These are phyloP conservation scores for Chlorophyllum brunneum DNA, from an alignment of 768 basidiomycete species.

Conservation along the genomic window DNA sequence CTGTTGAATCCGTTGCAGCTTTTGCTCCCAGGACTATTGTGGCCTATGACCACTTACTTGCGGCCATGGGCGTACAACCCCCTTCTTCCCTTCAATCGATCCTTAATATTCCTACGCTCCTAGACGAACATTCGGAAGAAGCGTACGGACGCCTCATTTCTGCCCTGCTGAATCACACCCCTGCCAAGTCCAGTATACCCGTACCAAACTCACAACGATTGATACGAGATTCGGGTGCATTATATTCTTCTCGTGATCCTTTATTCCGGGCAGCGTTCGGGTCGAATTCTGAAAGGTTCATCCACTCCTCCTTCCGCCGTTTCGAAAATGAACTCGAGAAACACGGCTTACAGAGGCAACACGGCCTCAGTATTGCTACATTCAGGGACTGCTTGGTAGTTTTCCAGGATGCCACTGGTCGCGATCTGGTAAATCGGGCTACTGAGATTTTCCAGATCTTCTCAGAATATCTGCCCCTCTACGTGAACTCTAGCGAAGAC, in stretches of 20 bases:
- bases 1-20: background rate
- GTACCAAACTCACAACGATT: constrained; percentile 29
- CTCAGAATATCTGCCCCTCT: constrained; percentile 29
- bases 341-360: constrained; percentile 28
- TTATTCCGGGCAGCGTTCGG: constrained; percentile 35
- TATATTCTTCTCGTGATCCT: constrained; percentile 30
- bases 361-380: constrained; percentile 25
- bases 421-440: constrained; percentile 23
- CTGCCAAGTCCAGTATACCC: constrained; percentile 13
- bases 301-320: constrained; percentile 24
- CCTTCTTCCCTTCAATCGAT: background rate
- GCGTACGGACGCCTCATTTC: constrained; percentile 6
- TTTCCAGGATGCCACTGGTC: constrained; percentile 21
- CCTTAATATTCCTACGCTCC: constrained; percentile 12
- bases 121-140: constrained; percentile 14
- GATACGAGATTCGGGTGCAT: constrained; percentile 21
- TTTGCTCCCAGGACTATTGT: constrained; percentile 6
- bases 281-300: constrained; percentile 24
- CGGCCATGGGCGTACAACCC: background rate
- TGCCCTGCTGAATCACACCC: background rate
- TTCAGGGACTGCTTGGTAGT: constrained; percentile 34
- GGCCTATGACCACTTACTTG: background rate
- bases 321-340: constrained; percentile 24
- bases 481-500: constrained; percentile 13
- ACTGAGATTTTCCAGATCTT: constrained; percentile 30